Evolutionary conservation across 805 yeast species (phyloP), one percentile per base, ranked within the genome.

Genomic region (Starmerella riodocensis): DNA sequence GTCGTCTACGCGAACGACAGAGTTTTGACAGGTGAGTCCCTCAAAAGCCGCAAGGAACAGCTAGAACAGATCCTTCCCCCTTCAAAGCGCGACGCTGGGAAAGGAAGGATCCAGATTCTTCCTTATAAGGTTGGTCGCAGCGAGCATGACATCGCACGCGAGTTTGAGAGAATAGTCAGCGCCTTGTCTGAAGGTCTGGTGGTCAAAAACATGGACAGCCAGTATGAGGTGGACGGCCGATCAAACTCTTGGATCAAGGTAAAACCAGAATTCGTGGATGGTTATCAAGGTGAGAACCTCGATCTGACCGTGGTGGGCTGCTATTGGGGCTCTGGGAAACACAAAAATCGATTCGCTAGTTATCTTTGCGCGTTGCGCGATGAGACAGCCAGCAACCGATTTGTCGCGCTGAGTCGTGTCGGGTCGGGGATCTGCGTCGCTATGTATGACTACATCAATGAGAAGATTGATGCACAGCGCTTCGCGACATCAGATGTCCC

Each of bases 231-330:
- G 13, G 82, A 74, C n/a, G 69, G 67, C 25, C 61, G 84, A 36
- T 66, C 67, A 31, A 70, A 69, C 14, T 60, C 67, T n/a, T 88
- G 96, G 94, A 63, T 84, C 13, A 88, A 88, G 53, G 71, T 88
- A 2, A 88, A 88, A 56, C 97, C 97, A 0, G 95, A 86, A 49
- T 86, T 85, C 53, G 62, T 85, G 38, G 78, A 75, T 40, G 56
- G 56, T 6, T 83, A 78, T 42, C 79, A 80, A 57, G 94, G 94
- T 8, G 94, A 85, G 47, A 80, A 81, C 51, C 63, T 85, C 45
- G 97, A 88, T 57, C 56, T 85, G 34, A 64, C 76, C 3, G 71
- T 88, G 0, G 75, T 86, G 41, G 98, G 96, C 0, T 78, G 76
- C 40, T 75, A 72, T 40, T 74, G 75, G 14, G 84, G 83, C 0